Percentiles rank a stretch among this genome's conserved stretches.
phyloP scores from a whole-genome alignment of 2,329 filamentous ascomycete species.

The Fusarium globosum region DNA sequence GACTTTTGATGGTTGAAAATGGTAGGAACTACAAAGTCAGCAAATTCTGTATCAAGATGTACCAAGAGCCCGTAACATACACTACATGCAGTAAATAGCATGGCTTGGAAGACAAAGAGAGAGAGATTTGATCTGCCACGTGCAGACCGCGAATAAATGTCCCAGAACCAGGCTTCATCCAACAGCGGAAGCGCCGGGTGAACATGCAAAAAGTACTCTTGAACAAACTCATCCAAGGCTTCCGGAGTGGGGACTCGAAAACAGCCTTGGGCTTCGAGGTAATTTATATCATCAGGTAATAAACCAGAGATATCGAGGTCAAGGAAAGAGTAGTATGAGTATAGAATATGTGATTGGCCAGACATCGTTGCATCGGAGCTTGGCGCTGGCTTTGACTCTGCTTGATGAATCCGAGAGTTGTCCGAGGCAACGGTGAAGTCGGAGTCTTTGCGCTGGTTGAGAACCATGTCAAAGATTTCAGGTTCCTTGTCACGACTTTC shows the following conservation, averaged over 20 bases:
- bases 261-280: slow-evolving; percentile 23
- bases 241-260: slow-evolving; percentile 21
- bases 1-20: not conserved
- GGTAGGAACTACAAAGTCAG: slow-evolving; percentile 19
- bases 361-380: not conserved
- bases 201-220: not conserved
- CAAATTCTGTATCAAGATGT: too few relatives aligned
- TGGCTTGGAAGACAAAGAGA: slow-evolving; percentile 24
- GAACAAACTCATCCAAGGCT: slow-evolving; percentile 2
- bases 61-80: not conserved
- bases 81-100: slow-evolving; percentile 28
- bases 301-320: slow-evolving; percentile 16
- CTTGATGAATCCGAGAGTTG: not conserved
- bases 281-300: slow-evolving; percentile 17
- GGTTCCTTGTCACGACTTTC: not conserved
- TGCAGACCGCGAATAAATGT: slow-evolving; percentile 1
- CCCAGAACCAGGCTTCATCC: slow-evolving; percentile 17
- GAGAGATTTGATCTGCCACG: not conserved
- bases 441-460: not conserved
- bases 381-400: not conserved
- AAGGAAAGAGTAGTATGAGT: slow-evolving; percentile 23
- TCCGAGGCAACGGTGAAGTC: not conserved
- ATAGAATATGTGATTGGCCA: slow-evolving; percentile 19
- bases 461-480: not conserved
- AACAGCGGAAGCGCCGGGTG: not conserved